Evolutionary conservation across 2,329 filamentous ascomycete species (phyloP), one percentile per base, ranked within the genome.

Genomic region (Fusarium brachygibbosum): DNA sequence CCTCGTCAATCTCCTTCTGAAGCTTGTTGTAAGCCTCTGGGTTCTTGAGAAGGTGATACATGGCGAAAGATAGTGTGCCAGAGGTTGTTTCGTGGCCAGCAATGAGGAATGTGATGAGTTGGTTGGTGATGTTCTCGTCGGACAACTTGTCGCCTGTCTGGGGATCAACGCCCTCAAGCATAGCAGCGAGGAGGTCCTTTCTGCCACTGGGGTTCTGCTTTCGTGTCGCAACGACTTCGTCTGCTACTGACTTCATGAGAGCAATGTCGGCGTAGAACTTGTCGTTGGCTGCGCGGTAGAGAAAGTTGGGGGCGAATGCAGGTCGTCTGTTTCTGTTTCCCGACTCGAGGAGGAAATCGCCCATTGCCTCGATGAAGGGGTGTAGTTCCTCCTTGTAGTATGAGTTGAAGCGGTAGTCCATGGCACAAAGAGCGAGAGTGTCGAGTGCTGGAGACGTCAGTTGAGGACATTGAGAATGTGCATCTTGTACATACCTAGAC

Each of bases 51-150:
- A 94, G 81, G 57, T 90, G 83, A 74, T 89, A 90, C 50, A 92
- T 86, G 0, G 85, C 79, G 73, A 92, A 93, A 0, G 88, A 86
- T 14, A 93, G 76, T 17, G 90, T 79, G 4, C 90, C 90, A 3
- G 88, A 88, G 0, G 91, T 91, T 0, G 92, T 94, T 71, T 93
- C 91, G 66, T 92, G 90, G 3, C 89, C 89, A 35, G 89, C 89
- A 71, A 91, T 89, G 12, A 93, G 77, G 69, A 93, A 93, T 0
- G 90, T 93, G 61, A 91, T 89, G 79, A 93, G 87, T 68, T 93
- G 92, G 75, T 90, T 84, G 17, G 87, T 84, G 66, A 93, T 91
- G 49, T 83, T 86, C 6, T 85, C 81, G 62, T 92, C 88, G 2
- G 82, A 85, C 68, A 93, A 79, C n/a, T 84, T 85, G 70, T 89